Base-by-base conservation (phyloP, 768 basidiomycete genomes). In the Termitomyces sp. region DNA sequence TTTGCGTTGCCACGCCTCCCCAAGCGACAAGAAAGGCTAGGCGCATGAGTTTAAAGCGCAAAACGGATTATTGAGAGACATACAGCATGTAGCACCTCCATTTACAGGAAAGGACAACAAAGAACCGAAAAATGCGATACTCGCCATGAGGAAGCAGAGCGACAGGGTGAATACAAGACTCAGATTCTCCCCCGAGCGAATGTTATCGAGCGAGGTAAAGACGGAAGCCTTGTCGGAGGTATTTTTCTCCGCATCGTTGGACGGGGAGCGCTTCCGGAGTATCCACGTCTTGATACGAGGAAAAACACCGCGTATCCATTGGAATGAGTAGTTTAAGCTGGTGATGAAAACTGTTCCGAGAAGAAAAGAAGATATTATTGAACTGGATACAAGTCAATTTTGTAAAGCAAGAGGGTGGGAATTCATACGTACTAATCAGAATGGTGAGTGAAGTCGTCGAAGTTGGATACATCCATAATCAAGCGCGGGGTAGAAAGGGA, bases 331-430 rank as follows among this genome's bases (percentile, higher is more conserved):
- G 20, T 64, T 61, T 10, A 64, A 50, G 40, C 63, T 61, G 48
- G 63, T 61, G 20, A 64, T 61, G 32, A 64, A 64, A 16, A 64
- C 60, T 5, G 58, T 48, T 8, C 63, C 63, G n/a, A 64, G 63
- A 18, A 64, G 61, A 43, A 64, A 64, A 9, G 60, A 41, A n/a
- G 63, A 55, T 26, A 59, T 57, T 28, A 61, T 60, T 54, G 57
- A 61, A 30, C 63, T 64, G 30, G 13, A 53, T 41, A 44, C 36
- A 50, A 38, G 35, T 23, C 26, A 43, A 16, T 2, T 18, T 9
- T 38, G 13, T 20, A 10, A n/a, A n/a, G n/a, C 41, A 20, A n/a
- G 4, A 33, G 7, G 13, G n/a, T 36, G 36, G 13, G 18, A 26
- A 16, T 30, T 12, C 5, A 2, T 18, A 38, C 63, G 36, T 16